Conservation (phyloP, 1,139 yeast species). For the Sugiyamaella japonica region DNA sequence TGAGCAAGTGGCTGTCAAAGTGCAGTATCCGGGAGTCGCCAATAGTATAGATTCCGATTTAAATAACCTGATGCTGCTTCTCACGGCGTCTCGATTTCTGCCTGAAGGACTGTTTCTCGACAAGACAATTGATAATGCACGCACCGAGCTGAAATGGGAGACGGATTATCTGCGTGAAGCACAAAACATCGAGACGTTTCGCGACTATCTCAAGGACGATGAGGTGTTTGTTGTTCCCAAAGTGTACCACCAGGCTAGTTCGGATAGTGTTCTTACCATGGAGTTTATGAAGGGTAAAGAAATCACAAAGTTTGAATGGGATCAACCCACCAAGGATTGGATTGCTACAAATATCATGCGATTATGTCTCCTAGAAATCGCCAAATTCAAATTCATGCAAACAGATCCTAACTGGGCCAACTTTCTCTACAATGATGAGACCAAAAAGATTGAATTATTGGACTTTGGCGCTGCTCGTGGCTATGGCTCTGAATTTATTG, state of each 20-base stretch:
- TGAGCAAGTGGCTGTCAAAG: constrained; percentile 88
- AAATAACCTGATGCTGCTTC: constrained; percentile 73
- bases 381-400: constrained; percentile 87
- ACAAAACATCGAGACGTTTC: constrained; percentile 67
- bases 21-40: constrained; percentile 98
- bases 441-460: constrained; percentile 71
- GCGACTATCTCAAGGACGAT: constrained; percentile 62
- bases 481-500: constrained; percentile 65
- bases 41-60: constrained; percentile 91
- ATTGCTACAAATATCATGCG: constrained; percentile 87
- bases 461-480: constrained; percentile 97
- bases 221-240: constrained; percentile 76
- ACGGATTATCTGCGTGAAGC: constrained; percentile 95
- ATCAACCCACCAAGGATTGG: constrained; percentile 72
- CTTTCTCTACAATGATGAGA: constrained; percentile 71
- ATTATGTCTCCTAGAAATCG: constrained; percentile 81
- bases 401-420: constrained; percentile 99
- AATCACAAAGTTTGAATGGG: constrained; percentile 74
- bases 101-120: constrained; percentile 94
- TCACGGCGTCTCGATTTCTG: constrained; percentile 81
- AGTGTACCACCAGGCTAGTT: constrained; percentile 75
- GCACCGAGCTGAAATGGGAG: constrained; percentile 95
- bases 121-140: constrained; percentile 88
- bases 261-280: constrained; percentile 87
- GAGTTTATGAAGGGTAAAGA: constrained; percentile 81